Conservation (phyloP, 2,329 filamentous ascomycete genomes). For the Aspergillus pseudoviridinutans region DNA sequence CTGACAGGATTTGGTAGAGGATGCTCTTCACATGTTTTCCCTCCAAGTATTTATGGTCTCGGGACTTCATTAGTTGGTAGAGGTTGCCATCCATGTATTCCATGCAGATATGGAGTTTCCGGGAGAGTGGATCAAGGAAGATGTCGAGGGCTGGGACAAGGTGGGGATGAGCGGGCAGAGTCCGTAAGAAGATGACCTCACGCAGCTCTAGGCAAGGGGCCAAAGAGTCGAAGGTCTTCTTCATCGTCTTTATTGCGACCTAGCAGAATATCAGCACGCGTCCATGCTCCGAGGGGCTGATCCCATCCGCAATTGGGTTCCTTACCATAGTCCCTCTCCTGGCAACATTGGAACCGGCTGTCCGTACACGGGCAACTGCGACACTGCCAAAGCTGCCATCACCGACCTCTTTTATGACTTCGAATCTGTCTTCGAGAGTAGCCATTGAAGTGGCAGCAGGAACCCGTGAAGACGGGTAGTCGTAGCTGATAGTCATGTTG, state of each 20-base stretch:
- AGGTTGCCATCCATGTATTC: conserved; percentile 99
- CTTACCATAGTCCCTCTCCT: conserved; percentile 88
- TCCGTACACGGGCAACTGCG: conserved; percentile 83
- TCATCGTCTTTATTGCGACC: conserved; percentile 99
- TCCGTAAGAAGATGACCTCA: conserved; percentile 93
- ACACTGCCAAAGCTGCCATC: conserved; percentile 99
- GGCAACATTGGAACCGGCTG: conserved; percentile 82
- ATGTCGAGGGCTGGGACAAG: conserved; percentile 97
- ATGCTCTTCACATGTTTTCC: conserved; percentile 94
- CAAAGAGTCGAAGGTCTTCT: conserved; percentile 97
- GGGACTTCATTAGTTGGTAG: conserved; percentile 97
- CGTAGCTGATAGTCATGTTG: conserved; percentile 74
- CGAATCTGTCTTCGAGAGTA: conserved; percentile 85
- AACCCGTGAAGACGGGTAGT: conserved; percentile 65
- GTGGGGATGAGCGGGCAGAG: conserved; percentile 81
- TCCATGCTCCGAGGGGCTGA: not conserved
- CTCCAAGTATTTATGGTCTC: conserved; percentile 91
- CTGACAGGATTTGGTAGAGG: conserved; percentile 92
- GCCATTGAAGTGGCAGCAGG: conserved; percentile 44
- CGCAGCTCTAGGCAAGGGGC: conserved; percentile 85
- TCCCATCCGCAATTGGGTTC: not conserved
- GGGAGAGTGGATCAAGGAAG: conserved; percentile 92
- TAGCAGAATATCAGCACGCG: conserved; percentile 37
- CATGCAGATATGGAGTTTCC: conserved; percentile 97
- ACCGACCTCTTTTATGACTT: conserved; percentile 95